Evolutionary conservation across 768 basidiomycete genomes (phyloP).

Genomic region (Rossbeevera mucosa): DNA sequence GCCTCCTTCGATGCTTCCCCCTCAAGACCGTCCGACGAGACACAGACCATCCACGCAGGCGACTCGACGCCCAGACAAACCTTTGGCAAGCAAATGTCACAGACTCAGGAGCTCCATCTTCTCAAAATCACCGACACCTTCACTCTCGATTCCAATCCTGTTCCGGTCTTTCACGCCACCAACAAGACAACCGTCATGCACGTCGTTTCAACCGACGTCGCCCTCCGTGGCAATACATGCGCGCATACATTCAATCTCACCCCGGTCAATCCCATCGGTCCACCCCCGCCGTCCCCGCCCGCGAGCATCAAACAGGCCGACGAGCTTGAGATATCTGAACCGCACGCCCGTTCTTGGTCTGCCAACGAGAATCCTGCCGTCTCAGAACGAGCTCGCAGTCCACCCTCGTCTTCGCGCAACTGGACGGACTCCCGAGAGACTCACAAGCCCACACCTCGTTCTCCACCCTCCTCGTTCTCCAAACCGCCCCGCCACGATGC

Average conservation of each 20-base stretch:
- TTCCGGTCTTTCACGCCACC: slow-evolving; percentile 33
- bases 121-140: slow-evolving; percentile 51
- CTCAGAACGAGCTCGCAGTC: slow-evolving; percentile 17
- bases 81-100: slow-evolving; percentile 23
- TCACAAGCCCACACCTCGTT: slow-evolving; percentile 14
- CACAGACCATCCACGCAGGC: slow-evolving; percentile 26
- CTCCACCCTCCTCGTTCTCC: slow-evolving; percentile 19
- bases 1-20: slow-evolving; percentile 21
- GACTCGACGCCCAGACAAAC: slow-evolving; percentile 33
- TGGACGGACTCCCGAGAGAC: slow-evolving; percentile 28
- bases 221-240: slow-evolving; percentile 6
- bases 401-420: slow-evolving; percentile 20
- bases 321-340: slow-evolving; percentile 13
- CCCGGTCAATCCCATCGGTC: slow-evolving; percentile 33
- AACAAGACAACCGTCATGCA: slow-evolving; percentile 33
- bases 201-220: slow-evolving; percentile 25
- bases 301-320: slow-evolving; percentile 34
- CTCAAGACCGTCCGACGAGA: slow-evolving; percentile 33
- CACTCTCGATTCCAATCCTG: slow-evolving; percentile 37
- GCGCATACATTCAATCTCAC: not conserved
- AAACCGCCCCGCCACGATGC: slow-evolving; percentile 25
- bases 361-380: slow-evolving; percentile 29
- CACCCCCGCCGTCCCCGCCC: slow-evolving; percentile 54
- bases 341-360: slow-evolving; percentile 25
- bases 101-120: slow-evolving; percentile 48